Evolutionary conservation across 2,329 filamentous ascomycete species (phyloP), one percentile per base, ranked within the genome.

Genomic region (Fusarium floridanum): DNA sequence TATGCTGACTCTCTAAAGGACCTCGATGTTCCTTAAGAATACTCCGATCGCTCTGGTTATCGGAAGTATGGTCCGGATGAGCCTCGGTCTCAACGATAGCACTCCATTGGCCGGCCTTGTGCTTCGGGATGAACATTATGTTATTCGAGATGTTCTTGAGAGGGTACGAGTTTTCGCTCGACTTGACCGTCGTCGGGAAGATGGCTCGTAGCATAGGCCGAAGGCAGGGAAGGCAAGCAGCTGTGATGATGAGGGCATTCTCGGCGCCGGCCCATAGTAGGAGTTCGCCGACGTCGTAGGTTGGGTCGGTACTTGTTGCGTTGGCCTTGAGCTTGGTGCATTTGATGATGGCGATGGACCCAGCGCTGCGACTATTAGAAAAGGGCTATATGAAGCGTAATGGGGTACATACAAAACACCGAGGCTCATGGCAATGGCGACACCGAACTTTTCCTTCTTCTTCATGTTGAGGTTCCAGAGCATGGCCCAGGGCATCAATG

Each of bases 381-480:
- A 34, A 34, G 32, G 11, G 12, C 11, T 34, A 11, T 34, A 34
- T 34, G 11, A 34, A 34, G 32, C 11, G 11, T 12, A 34, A 34
- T 12, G 10, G 7, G 6, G 1, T 10, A 16, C 61, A 5, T 69
- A 75, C 72, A 74, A 75, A 6, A 74, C 68, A 16, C 72, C 72
- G 0, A 74, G 68, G 2, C 72, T 74, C 72, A 74, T 74, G 2
- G 72, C 72, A 1, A 74, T 5, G 2, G 72, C 72, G 1, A 74
- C 68, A 12, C 72, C 72, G 12, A 74, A 69, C 55, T 75, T 74
- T 60, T 74, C 72, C 43, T 64, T 72, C 2, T 75, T 74, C 60
- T 73, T 74, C 72, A 74, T 74, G 17, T 74, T 74, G 11, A 74
- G 37, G 6, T 75, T 74, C 72, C 72, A 74, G 0, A 74, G 32